These are phyloP conservation scores for Nymphaea colorata DNA, from an alignment of 164 flowering plant species.

Conservation along the genomic window DNA sequence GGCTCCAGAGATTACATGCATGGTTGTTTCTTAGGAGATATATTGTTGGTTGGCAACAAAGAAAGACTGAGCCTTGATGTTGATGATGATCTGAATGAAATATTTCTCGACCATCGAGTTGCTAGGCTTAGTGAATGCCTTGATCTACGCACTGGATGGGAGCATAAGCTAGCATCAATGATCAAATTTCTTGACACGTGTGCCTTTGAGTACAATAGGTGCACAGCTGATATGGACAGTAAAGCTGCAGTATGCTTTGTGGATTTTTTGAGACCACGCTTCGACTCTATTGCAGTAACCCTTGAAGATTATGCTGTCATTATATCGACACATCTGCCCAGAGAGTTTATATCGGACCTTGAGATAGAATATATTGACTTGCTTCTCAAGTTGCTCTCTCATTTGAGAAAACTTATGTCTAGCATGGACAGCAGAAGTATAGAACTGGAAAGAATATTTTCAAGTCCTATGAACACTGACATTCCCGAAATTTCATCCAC, in stretches of 20 bases:
- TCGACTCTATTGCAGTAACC: constrained; percentile 1
- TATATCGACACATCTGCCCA: constrained; percentile 1
- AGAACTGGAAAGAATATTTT: constrained; percentile 3
- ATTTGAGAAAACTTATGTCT: background rate
- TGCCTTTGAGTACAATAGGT: constrained; percentile 21
- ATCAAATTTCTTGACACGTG: constrained; percentile 37
- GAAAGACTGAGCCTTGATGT: constrained; percentile 22
- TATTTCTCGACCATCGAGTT: constrained; percentile 33
- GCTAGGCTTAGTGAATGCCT: constrained; percentile 32
- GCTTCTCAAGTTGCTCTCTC: background rate
- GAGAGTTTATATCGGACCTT: background rate
- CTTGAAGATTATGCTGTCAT: constrained; percentile 1
- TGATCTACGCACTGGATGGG: constrained; percentile 35
- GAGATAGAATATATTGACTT: background rate
- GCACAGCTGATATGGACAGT: constrained; percentile 19
- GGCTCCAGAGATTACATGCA: background rate
- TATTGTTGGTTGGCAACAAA: constrained; percentile 55
- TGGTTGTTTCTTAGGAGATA: constrained; percentile 32
- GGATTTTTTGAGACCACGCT: background rate
- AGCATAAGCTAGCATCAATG: constrained; percentile 18
- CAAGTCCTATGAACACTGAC: background rate
- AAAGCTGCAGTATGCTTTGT: background rate
- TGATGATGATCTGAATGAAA: constrained; percentile 27
- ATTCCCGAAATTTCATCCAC: background rate
- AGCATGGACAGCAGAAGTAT: background rate